A percentile compares a stretch with the other conserved stretches of the same genome.
Evolutionary conservation across 306 rosid genomes (phyloP).

Genomic region (Cyclanthera cordifolia): DNA sequence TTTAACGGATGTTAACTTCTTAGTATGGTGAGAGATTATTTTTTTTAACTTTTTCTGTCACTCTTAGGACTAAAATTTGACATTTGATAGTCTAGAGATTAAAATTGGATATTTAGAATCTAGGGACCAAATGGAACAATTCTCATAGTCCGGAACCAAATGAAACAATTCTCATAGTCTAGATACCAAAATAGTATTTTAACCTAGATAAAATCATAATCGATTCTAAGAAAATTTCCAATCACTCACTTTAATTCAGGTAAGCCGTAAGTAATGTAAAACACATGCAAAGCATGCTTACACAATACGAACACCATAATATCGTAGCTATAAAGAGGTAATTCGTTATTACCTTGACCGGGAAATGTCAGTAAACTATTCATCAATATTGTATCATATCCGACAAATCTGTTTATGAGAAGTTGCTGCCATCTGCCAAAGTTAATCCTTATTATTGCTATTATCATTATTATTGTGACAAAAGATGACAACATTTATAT

Average conservation of each 20-base stretch:
- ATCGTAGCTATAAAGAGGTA: background rate
- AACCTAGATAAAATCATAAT: background rate
- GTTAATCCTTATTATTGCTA: background rate
- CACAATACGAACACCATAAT: background rate
- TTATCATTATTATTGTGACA: background rate
- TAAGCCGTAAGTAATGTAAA: too few relatives aligned
- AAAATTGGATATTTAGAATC: too few relatives aligned
- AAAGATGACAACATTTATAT: background rate
- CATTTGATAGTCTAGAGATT: too few relatives aligned
- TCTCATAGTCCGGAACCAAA: too few relatives aligned
- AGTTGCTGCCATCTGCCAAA: constrained; percentile 93
- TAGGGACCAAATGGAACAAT: too few relatives aligned
- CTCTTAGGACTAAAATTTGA: too few relatives aligned
- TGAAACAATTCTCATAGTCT: too few relatives aligned
- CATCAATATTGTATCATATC: constrained; percentile 97
- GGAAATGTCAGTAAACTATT: constrained; percentile 88
- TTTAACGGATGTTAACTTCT: too few relatives aligned
- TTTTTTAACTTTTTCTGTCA: too few relatives aligned
- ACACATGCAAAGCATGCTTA: background rate
- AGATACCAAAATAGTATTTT: too few relatives aligned
- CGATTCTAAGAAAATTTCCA: background rate
- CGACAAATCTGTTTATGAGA: constrained; percentile 88
- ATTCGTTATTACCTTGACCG: constrained; percentile 60
- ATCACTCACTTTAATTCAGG: background rate
- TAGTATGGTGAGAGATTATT: too few relatives aligned